phyloP scores from a whole-genome alignment of 495 filamentous ascomycete species.

The Beverwykella pulmonaria region DNA sequence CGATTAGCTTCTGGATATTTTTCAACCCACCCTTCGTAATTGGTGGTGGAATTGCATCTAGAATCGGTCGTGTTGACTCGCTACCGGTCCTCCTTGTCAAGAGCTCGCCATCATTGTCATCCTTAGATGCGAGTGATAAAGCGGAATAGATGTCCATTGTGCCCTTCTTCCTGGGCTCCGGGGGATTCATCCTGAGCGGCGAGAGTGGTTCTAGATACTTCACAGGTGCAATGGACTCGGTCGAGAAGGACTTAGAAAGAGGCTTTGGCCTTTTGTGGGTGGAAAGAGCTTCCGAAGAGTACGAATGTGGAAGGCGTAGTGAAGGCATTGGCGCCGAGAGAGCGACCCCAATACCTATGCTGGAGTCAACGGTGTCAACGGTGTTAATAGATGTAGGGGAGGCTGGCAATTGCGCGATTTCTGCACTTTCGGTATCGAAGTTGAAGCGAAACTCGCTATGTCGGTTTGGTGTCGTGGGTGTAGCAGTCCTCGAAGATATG shows the following conservation, averaged over 20 bases:
- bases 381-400: neutral
- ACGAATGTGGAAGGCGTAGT: neutral
- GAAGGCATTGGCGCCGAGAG: conserved; percentile 7
- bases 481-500: neutral
- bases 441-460: conserved; percentile 26
- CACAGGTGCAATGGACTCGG: neutral
- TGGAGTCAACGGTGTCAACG: neutral
- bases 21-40: neutral
- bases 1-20: neutral
- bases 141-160: conserved; percentile 12
- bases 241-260: conserved; percentile 3
- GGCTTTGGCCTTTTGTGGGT: neutral
- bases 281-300: neutral
- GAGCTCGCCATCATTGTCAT: no score
- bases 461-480: conserved; percentile 7
- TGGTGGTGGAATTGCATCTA: conserved; percentile 7
- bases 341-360: conserved; percentile 11
- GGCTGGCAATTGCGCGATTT: neutral
- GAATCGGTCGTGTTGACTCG: neutral
- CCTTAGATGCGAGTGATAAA: conserved; percentile 4
- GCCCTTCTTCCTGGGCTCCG: neutral
- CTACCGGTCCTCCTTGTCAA: neutral
- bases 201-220: neutral
- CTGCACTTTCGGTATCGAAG: conserved; percentile 6
- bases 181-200: neutral